Base-by-base conservation (phyloP, 257 asterid genomes). In the Nicotiana tabacum region DNA sequence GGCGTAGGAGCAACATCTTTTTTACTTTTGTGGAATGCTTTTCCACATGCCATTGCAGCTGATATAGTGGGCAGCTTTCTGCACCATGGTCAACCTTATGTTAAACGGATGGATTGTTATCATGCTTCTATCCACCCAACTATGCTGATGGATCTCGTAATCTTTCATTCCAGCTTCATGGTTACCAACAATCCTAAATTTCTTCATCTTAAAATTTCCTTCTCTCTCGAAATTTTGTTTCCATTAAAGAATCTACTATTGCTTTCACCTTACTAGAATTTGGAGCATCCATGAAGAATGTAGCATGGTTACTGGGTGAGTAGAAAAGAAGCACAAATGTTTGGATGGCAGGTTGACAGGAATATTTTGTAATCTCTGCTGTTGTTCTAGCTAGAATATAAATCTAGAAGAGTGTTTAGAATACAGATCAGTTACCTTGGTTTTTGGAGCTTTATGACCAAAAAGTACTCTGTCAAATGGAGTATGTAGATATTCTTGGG, bases 111-210 rank as follows among this genome's bases (percentile, higher is more conserved):
- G 80, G 0, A 48, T 48, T 74, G 43, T 74, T 51, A 27, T 51
- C 80, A 51, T 48, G 64, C 80, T 74, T 74, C 80, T 27, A 51
- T 74, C 43, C 16, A 74, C 80, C 64, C 51, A 6, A 18, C 29
- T 15, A 51, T 74, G 46, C 80, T 74, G 64, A 74, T 74, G 80
- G 80, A 51, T 76, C 62, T 76, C 27, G 4, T 76, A 76, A 51
- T 48, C 43, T 51, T 51, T 15, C 80, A 76, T 48, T 51, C 61
- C 80, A 76, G 64, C 80, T 12, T 24, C 9, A 15, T 74, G 46
- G 62, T 27, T 48, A 8, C 43, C 29, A 53, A 0, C 43, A 48
- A 13, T 72, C 61, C 57, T 46, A 3, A 1, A 13, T 24, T 43
- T 46, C 35, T 72, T 24, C 24, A 21, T 72, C 37, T 72, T 46